These are phyloP conservation scores for Oropetium thomaeum DNA, from an alignment of 176 grass and related monocot genomes.

Conservation along the genomic window DNA sequence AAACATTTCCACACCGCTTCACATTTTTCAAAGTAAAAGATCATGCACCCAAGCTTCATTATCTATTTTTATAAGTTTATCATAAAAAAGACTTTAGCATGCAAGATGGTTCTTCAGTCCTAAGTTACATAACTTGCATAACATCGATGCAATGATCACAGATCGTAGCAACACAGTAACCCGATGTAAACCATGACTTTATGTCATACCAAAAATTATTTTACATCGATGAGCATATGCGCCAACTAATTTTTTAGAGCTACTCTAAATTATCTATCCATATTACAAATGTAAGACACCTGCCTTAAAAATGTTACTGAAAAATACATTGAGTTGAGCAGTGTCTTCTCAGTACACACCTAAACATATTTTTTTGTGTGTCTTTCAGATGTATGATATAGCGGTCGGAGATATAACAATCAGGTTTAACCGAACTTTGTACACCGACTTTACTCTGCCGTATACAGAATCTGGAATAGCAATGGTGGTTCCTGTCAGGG, in stretches of 20 bases:
- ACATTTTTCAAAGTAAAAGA: not conserved
- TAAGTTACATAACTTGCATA: conserved; percentile 2
- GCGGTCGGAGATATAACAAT: conserved; percentile 62
- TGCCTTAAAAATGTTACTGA: not conserved
- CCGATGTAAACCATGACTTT: not conserved
- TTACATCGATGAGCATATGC: not conserved
- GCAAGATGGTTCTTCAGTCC: not conserved
- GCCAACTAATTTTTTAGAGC: not conserved
- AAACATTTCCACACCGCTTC: not conserved
- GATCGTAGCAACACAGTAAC: not conserved
- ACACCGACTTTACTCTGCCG: conserved; percentile 50
- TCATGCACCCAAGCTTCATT: not conserved
- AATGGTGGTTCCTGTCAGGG: conserved; percentile 46
- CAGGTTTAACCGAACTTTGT: conserved; percentile 33
- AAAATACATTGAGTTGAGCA: not conserved
- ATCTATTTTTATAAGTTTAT: not conserved
- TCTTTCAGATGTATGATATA: conserved; percentile 37
- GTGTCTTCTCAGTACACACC: not conserved
- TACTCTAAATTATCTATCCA: not conserved
- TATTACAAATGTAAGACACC: not conserved
- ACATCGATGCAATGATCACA: not conserved
- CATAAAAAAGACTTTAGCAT: not conserved
- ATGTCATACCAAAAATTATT: not conserved
- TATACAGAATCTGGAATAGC: conserved; percentile 50
- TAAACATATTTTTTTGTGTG: not conserved